Base-by-base conservation (phyloP, 352 stramenopile genomes). In the Globisporangium barbulae region DNA sequence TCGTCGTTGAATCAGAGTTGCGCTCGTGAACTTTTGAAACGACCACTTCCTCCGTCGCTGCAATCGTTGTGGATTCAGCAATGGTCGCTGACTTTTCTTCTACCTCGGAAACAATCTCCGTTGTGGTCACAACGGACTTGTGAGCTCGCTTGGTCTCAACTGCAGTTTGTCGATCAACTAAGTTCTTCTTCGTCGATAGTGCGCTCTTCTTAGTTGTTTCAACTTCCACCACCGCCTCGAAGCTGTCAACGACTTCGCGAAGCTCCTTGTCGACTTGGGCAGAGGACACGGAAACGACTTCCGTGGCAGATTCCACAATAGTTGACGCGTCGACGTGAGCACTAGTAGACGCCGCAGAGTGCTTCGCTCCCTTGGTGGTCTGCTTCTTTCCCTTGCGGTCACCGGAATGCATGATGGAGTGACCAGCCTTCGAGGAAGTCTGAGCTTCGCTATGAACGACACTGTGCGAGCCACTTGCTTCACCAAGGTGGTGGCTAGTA, bases 381-480 rank as follows among this genome's bases (percentile, higher is more conserved):
- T 47, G 54, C 22, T 60, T 60, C 37, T 52, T 60, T 22, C 9
- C 54, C 37, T 60, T 60, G 21, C 42, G 35, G 12, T 60, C 54
- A 19, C 39, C 19, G 15, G 30, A 8, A 60, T 60, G 54, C 21
- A 37, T 17, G 19, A 33, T 33, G 2, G 21, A 25, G 22, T 60
- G 54, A 25, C 31, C 39, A 25, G 39, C 3, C 9, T 35, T 47
- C n/a, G 54, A 37, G 28, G 22, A 31, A 15, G 15, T 47, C 8
- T 25, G 12, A 10, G 12, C 31, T 47, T 59, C 33, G 9, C 35
- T 50, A 13, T 60, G 39, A n/a, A 3, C 53, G 41, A 15, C 28
- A 31, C 5, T 21, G 54, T 21, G 15, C 37, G 22, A 60, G 21
- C 5, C 42, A 6, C 21, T 47, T 5, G 12, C 21, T 41, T 22